Base-by-base conservation (phyloP, 2,329 filamentous ascomycete species). In the Arthroderma uncinatum region DNA sequence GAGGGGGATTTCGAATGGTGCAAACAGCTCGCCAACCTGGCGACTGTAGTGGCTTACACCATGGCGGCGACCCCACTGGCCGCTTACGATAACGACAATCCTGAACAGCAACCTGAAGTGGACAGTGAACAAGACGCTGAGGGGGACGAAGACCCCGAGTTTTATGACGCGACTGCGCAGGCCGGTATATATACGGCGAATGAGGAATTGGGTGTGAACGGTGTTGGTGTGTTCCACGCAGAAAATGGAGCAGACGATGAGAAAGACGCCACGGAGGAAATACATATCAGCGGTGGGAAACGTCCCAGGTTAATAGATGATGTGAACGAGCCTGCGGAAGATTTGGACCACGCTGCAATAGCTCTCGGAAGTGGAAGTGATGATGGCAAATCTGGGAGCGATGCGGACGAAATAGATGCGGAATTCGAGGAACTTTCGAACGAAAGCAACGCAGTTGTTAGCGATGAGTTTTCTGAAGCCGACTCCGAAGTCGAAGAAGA, bases 401-500 rank as follows among this genome's bases (percentile, higher is more conserved):
- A 69, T 16, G 68, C 67, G 59, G 68, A 67, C 7, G 71, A 73
- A 55, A 70, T 69, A 25, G 74, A 75, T 57, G 71, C 71, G 16
- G 72, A 70, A 2, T 76, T 76, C 57, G 68, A 71, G 23, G 67
- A 71, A 19, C 36, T 34, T 30, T 52, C 55, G 66, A 70, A 25
- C 70, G 70, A 60, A 67, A 69, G 30, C 68, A 66, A 48, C 62
- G 64, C 54, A 68, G 66, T 63, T 40, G 68, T 68, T 28, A 82
- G 79, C 36, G 79, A 78, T 8, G 81, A 81, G 40, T 83, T 80
- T 16, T 60, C 59, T 37, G 50, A 40, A 9, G 80, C 83, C 61
- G 79, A 76, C 28, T 81, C 74, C 53, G 71, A 71, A n/a, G 77
- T 74, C 44, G 73, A 74, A 56, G 74, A 75, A 19, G 73, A 79